A percentile compares a stretch with the other conserved stretches of the same genome.
Conservation (phyloP, 352 stramenopile genomes). For the Phytopythium cucurbitacearum region DNA sequence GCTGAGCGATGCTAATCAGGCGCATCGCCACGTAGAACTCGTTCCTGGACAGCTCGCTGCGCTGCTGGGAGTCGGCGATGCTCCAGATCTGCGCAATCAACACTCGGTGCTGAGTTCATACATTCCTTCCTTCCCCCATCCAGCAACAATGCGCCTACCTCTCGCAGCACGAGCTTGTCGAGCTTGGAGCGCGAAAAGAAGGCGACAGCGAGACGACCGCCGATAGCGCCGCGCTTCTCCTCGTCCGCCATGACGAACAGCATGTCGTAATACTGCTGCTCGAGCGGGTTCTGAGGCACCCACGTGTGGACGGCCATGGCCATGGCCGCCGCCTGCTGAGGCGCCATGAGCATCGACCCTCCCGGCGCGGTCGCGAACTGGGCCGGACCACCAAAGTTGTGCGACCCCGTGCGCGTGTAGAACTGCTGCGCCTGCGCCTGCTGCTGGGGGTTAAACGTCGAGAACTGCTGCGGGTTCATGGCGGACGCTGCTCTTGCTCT, state of each 20-base stretch:
- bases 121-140: background rate
- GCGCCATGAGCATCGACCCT: slow-evolving; percentile 9
- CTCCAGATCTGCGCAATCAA: slow-evolving; percentile 59
- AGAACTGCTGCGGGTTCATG: slow-evolving; percentile 57
- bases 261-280: slow-evolving; percentile 88
- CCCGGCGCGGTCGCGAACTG: slow-evolving; percentile 32
- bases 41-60: slow-evolving; percentile 67
- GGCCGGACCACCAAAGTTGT: slow-evolving; percentile 11
- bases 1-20: slow-evolving; percentile 80
- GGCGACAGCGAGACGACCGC: slow-evolving; percentile 84
- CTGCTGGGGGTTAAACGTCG: slow-evolving; percentile 33
- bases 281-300: slow-evolving; percentile 47
- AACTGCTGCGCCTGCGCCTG: slow-evolving; percentile 47
- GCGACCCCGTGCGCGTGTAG: slow-evolving; percentile 30
- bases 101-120: background rate
- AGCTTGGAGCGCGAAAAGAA: slow-evolving; percentile 93
- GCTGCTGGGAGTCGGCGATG: slow-evolving; percentile 64
- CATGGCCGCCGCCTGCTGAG: background rate
- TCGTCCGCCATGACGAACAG: slow-evolving; percentile 91
- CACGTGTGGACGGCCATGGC: slow-evolving; percentile 28
- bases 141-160: slow-evolving; percentile 28
- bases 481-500: background rate
- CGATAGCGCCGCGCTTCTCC: slow-evolving; percentile 76
- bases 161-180: slow-evolving; percentile 73
- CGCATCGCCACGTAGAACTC: slow-evolving; percentile 88